Evolutionary conservation across 495 filamentous ascomycete species (phyloP), one percentile per base, ranked within the genome.

Genomic region (Podospora didyma): DNA sequence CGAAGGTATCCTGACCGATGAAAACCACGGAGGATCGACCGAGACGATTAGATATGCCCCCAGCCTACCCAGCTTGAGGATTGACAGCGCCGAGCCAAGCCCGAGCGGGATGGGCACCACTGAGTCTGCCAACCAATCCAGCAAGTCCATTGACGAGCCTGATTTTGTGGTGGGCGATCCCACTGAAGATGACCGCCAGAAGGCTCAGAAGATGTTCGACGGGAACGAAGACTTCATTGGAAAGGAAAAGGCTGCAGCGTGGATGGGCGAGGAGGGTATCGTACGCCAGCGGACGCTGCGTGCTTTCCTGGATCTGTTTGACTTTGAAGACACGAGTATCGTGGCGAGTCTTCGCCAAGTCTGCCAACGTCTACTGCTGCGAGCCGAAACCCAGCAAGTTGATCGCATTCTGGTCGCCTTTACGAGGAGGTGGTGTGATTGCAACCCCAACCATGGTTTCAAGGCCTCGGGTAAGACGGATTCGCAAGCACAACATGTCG

Each of bases 311-410:
- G 84, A 89, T 55, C 73, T 96, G 11, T 97, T 92, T 64, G 87
- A 96, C 64, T 97, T 89, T 78, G 78, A 83, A 22, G 87, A 88
- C 62, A 71, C 87, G 63, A 95, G 91, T 69, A 89, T 97, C 48
- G 79, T 97, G 41, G 73, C 80, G 17, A 84, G 90, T 11, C 75
- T 97, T 51, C 86, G 94, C 42, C 80, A 83, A 47, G 79, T 99
- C 35, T 99, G 95, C 68, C 76, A 79, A 44, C 86, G 88, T 22
- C 75, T 97, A n/a, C 79, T 94, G 19, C 75, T 99, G 44, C 88
- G 88, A 65, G 94, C 89, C 22, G 94, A 99, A 74, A 95, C 92
- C 20, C 94, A 99, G 72, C 94, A 99, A 69, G 88, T 99, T 9
- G 95, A 97, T 64, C 86, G 94, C 4, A 92, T 99, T 34, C 72